Conservation (phyloP, 331 rosid species). For the Malus hybrid region DNA sequence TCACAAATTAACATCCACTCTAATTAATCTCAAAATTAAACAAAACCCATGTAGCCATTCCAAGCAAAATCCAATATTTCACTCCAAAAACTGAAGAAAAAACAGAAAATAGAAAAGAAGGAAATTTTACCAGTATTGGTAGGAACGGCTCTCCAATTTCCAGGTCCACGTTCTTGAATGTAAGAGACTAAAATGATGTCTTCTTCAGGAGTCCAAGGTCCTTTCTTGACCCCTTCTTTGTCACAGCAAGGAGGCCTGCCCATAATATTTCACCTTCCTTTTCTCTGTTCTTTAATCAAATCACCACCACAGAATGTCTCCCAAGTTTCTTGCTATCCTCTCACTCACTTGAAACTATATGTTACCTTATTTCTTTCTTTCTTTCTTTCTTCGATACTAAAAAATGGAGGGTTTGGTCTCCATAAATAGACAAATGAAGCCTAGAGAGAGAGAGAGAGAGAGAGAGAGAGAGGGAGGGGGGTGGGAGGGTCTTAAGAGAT, state of each 20-base stretch:
- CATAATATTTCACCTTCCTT: constrained; percentile 15
- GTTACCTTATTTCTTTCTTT: not conserved
- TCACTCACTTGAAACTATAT: not conserved
- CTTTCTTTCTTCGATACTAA: not conserved
- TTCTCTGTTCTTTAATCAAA: not conserved
- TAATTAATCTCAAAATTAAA: not conserved
- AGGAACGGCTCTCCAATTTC: constrained; percentile 52
- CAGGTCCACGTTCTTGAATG: constrained; percentile 48
- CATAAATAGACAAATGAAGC: constrained; percentile 41
- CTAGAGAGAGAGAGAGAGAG: not conserved
- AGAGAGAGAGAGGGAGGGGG: not conserved
- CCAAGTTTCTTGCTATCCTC: not conserved
- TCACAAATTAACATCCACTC: not conserved
- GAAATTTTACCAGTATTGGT: constrained; percentile 22
- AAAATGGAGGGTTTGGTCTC: constrained; percentile 6
- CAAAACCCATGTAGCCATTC: not conserved
- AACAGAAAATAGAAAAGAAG: not conserved
- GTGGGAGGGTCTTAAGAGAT: not conserved
- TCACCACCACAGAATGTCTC: not conserved
- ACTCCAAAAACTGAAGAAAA: not conserved
- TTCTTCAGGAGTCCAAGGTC: constrained; percentile 55
- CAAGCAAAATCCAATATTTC: not conserved
- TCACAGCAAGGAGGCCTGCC: constrained; percentile 54
- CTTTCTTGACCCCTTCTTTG: constrained; percentile 46
- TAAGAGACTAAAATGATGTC: constrained; percentile 40